These are phyloP conservation scores for Exsudoporus frostii DNA, from an alignment of 768 basidiomycete genomes.

Conservation along the genomic window DNA sequence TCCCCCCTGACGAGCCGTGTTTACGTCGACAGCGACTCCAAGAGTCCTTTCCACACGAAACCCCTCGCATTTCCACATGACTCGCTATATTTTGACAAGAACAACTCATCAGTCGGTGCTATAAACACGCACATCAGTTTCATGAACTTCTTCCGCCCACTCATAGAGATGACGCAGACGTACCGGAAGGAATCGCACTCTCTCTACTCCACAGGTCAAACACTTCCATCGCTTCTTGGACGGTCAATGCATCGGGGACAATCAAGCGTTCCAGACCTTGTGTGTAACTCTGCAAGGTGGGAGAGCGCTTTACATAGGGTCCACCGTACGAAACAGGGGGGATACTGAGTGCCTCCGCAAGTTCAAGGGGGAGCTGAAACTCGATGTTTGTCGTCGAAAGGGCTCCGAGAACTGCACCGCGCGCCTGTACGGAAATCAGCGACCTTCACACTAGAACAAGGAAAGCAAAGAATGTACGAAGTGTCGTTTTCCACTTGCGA, in stretches of 20 bases:
- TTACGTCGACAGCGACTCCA: conserved; percentile 32
- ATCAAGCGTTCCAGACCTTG: conserved; percentile 48
- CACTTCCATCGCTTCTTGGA: conserved; percentile 68
- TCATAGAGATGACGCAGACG: conserved; percentile 9
- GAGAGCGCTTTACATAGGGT: conserved; percentile 55
- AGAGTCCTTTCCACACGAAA: conserved; percentile 68
- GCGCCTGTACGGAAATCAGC: conserved; percentile 40
- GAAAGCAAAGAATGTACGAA: conserved; percentile 53
- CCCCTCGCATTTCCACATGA: conserved; percentile 75
- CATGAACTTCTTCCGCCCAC: not conserved
- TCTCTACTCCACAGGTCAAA: conserved; percentile 77
- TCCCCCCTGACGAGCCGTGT: not conserved
- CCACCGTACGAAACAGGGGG: conserved; percentile 40
- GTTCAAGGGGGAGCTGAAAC: conserved; percentile 58
- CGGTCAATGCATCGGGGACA: conserved; percentile 56
- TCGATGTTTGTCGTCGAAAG: conserved; percentile 58
- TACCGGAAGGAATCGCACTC: conserved; percentile 50
- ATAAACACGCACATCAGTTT: not conserved
- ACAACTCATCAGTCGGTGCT: conserved; percentile 62
- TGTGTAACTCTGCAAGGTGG: conserved; percentile 49
- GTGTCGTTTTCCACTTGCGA: conserved; percentile 60
- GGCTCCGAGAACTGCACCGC: conserved; percentile 72
- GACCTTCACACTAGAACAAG: not conserved
- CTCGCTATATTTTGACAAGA: conserved; percentile 76
- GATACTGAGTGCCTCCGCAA: conserved; percentile 58